Conservation (phyloP, 352 stramenopile species). For the Globisporangium viniferum region DNA sequence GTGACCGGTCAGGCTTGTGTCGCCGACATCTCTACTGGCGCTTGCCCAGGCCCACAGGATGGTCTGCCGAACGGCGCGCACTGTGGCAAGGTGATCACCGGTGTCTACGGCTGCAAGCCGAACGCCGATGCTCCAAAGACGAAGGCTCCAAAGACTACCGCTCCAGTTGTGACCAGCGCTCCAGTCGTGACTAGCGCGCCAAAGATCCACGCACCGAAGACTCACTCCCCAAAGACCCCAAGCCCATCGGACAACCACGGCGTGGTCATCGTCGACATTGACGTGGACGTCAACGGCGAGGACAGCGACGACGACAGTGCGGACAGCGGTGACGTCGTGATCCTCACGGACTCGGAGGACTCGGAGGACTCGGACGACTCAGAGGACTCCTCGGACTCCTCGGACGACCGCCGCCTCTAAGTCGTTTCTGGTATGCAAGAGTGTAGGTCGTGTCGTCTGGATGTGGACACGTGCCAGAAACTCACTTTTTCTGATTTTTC, state of each 20-base stretch:
- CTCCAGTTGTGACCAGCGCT: not conserved
- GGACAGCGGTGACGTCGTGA: not conserved
- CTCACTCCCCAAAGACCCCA: not conserved
- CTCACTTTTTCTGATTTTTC: not conserved
- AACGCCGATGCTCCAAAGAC: not conserved
- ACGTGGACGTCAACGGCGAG: slow-evolving; percentile 70
- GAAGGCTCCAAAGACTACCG: not conserved
- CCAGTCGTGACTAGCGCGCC: not conserved
- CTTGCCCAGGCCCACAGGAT: slow-evolving; percentile 16
- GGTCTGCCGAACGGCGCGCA: slow-evolving; percentile 13
- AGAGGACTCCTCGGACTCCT: not conserved
- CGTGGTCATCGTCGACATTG: slow-evolving; percentile 90
- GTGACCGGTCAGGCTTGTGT: slow-evolving; percentile 17
- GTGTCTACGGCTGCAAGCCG: slow-evolving; percentile 5
- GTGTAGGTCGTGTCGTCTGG: too few species aligned
- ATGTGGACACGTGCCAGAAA: not conserved
- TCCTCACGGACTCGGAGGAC: not conserved
- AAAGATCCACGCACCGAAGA: not conserved
- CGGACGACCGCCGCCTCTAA: slow-evolving; percentile 2
- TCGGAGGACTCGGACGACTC: not conserved
- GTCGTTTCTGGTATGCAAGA: not conserved
- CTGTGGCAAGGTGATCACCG: slow-evolving; percentile 12
- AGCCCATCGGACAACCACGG: not conserved
- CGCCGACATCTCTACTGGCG: slow-evolving; percentile 14
- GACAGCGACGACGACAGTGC: slow-evolving; percentile 48